Evolutionary conservation across 2,329 filamentous ascomycete genomes (phyloP).

Genomic region (Hirsutella minnesotensis): DNA sequence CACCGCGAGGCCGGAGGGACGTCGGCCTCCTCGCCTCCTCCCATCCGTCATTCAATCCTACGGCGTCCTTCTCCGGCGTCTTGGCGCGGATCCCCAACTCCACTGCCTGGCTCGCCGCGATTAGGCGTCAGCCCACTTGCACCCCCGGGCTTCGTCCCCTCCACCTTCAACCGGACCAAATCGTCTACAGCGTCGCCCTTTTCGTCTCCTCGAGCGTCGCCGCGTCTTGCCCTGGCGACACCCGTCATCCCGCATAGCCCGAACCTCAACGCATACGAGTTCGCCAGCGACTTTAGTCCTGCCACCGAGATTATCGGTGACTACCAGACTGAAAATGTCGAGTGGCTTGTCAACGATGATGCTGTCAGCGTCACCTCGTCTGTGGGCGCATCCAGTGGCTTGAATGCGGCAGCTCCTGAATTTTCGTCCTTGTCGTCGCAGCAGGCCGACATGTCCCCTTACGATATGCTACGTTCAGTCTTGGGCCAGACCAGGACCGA

Average conservation of each 20-base stretch:
- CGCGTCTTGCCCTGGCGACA: conserved; percentile 78
- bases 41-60: conserved; percentile 78
- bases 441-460: conserved; percentile 88
- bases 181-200: conserved; percentile 80
- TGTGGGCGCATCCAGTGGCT: conserved; percentile 51
- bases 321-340: conserved; percentile 85
- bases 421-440: conserved; percentile 49
- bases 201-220: conserved; percentile 84
- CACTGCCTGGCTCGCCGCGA: conserved; percentile 70
- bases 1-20: conserved; percentile 56
- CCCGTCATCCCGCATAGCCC: conserved; percentile 90
- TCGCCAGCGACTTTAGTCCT: conserved; percentile 69
- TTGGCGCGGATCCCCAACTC: conserved; percentile 78
- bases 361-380: conserved; percentile 71
- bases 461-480: conserved; percentile 94
- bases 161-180: conserved; percentile 61
- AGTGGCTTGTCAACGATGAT: conserved; percentile 92
- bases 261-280: conserved; percentile 88
- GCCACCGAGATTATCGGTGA: conserved; percentile 82
- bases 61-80: conserved; percentile 85
- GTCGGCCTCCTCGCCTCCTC: conserved; percentile 66
- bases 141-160: conserved; percentile 71
- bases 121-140: conserved; percentile 72
- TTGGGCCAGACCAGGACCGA: conserved; percentile 80
- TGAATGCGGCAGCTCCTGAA: conserved; percentile 74